A percentile compares a stretch with the other conserved stretches of the same genome.
phyloP scores from a whole-genome alignment of 768 basidiomycete species.

The Mycena olivaceomarginata region DNA sequence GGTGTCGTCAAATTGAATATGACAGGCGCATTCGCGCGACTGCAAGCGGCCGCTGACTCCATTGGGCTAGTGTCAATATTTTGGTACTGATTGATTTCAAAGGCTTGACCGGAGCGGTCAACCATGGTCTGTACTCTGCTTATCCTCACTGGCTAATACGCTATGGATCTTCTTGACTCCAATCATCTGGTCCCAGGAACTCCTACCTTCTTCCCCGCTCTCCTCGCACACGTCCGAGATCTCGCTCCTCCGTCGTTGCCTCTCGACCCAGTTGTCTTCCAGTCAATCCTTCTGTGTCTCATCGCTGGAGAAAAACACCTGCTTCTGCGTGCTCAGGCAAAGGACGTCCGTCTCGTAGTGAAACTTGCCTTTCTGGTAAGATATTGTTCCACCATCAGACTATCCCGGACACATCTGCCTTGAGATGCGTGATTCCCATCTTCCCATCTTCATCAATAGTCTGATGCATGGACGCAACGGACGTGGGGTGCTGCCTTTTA shows the following conservation, averaged over 20 bases:
- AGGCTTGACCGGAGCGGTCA: neutral
- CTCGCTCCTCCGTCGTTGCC: conserved; percentile 65
- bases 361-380: conserved; percentile 77
- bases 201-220: conserved; percentile 67
- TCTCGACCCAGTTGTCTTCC: conserved; percentile 78
- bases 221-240: conserved; percentile 68
- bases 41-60: conserved; percentile 5
- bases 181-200: conserved; percentile 62
- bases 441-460: neutral
- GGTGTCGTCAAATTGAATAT: conserved; percentile 15
- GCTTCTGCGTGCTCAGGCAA: conserved; percentile 78
- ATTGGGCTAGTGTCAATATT: neutral
- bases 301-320: conserved; percentile 78
- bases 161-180: conserved; percentile 35
- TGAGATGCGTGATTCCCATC: neutral
- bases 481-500: neutral
- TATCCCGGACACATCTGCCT: conserved; percentile 7
- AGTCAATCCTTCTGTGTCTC: conserved; percentile 80
- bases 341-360: conserved; percentile 77
- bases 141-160: neutral
- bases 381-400: conserved; percentile 23
- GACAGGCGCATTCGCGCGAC: neutral
- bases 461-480: conserved; percentile 2
- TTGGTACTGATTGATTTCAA: neutral
- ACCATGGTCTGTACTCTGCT: neutral